Conservation (phyloP, 371 early-diverging fungal genomes). For the Haplosporangium sp. region DNA sequence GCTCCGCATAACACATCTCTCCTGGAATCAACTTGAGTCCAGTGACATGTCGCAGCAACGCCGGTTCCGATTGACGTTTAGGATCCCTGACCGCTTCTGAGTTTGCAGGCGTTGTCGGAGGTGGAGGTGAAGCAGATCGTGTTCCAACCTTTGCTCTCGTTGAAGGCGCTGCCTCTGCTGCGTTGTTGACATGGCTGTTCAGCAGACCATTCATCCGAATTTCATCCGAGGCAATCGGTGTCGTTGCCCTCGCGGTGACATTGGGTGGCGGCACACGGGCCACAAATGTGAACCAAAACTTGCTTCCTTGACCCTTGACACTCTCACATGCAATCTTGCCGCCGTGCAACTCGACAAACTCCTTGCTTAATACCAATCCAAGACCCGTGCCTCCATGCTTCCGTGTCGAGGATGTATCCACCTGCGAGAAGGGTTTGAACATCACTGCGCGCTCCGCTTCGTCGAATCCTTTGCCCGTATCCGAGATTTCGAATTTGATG, state of each 20-base stretch:
- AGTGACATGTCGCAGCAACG: slow-evolving; percentile 31
- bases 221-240: slow-evolving; percentile 56
- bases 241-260: slow-evolving; percentile 63
- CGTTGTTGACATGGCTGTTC: neutral
- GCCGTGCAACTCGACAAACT: slow-evolving; percentile 72
- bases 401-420: slow-evolving; percentile 72
- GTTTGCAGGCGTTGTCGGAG: slow-evolving; percentile 4
- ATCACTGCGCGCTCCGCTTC: slow-evolving; percentile 69
- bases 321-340: slow-evolving; percentile 70
- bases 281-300: slow-evolving; percentile 70
- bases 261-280: slow-evolving; percentile 62
- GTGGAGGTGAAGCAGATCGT: neutral
- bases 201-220: slow-evolving; percentile 12
- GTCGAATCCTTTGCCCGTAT: slow-evolving; percentile 75
- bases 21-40: slow-evolving; percentile 45
- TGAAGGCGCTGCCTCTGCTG: neutral
- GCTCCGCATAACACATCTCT: slow-evolving; percentile 37
- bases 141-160: neutral
- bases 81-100: neutral
- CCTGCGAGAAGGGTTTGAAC: slow-evolving; percentile 78
- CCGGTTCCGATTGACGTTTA: slow-evolving; percentile 11
- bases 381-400: slow-evolving; percentile 77
- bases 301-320: slow-evolving; percentile 69
- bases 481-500: slow-evolving; percentile 71
- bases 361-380: slow-evolving; percentile 70